These are phyloP conservation scores for Cercospora brassicicola DNA, from an alignment of 2,329 filamentous ascomycete genomes.

Conservation along the genomic window DNA sequence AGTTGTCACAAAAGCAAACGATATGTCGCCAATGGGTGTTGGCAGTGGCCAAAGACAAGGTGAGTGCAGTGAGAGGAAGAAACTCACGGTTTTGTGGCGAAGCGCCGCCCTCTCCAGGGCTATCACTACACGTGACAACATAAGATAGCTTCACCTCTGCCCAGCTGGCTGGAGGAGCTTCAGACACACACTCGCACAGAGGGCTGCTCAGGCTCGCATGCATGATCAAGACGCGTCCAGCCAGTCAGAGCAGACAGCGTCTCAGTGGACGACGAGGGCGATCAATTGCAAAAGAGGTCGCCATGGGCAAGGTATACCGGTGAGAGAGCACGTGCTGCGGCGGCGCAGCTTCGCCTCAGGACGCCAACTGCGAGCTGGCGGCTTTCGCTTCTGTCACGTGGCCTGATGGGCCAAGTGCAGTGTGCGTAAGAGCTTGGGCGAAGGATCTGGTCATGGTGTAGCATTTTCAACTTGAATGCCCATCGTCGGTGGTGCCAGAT, in stretches of 20 bases:
- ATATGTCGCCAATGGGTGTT: not conserved
- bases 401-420: not conserved
- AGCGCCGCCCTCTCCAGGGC: not conserved
- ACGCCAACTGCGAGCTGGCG: constrained; percentile 5
- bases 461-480: not conserved
- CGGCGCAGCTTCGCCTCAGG: constrained; percentile 9
- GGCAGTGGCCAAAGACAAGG: not conserved
- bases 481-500: not conserved
- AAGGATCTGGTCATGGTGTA: not conserved
- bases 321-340: constrained; percentile 8
- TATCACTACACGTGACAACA: not conserved
- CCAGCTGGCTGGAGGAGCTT: not conserved
- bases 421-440: not conserved
- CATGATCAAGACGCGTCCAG: not conserved
- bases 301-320: constrained; percentile 6
- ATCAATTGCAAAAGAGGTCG: constrained; percentile 3
- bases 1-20: not conserved
- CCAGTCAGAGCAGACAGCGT: not conserved
- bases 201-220: not conserved
- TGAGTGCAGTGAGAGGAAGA: not conserved
- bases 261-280: not conserved
- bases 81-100: constrained; percentile 3
- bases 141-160: not conserved
- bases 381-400: constrained; percentile 9
- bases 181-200: not conserved